Percentiles rank a stretch among this genome's conserved stretches.
These are phyloP conservation scores for Cytospora leucostoma DNA, from an alignment of 2,329 filamentous ascomycete genomes.

Conservation along the genomic window DNA sequence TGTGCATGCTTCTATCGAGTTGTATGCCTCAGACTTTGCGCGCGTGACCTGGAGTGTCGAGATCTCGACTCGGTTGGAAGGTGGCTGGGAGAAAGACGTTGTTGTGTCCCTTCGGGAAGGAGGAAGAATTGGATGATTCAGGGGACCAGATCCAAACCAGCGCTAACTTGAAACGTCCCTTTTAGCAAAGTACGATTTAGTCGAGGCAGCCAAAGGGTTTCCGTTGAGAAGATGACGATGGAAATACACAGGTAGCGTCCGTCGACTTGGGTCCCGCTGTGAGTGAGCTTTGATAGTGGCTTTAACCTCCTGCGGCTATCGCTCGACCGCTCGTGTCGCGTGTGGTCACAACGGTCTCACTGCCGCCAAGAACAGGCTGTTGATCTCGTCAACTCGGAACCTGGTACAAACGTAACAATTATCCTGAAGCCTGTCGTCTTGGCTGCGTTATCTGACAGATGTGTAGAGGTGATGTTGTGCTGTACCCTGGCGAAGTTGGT, in stretches of 20 bases:
- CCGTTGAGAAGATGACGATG: neutral
- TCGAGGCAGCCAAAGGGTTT: neutral
- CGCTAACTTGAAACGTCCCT: neutral
- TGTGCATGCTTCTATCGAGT: neutral
- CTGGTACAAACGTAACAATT: neutral
- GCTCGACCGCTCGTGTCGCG: neutral
- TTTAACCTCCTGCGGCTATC: neutral
- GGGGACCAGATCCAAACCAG: neutral
- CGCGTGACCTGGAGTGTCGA: constrained; percentile 7
- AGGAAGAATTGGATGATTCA: neutral
- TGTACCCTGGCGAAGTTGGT: neutral
- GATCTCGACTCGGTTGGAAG: constrained; percentile 14
- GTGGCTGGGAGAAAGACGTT: constrained; percentile 1
- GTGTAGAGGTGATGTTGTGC: neutral
- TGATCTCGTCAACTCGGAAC: neutral
- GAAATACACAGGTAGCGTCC: too few species aligned
- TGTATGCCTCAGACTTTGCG: constrained; percentile 15
- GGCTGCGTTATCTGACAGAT: neutral
- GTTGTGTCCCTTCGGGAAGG: neutral
- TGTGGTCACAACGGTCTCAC: neutral
- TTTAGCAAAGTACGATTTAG: neutral
- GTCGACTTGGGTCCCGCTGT: too few species aligned
- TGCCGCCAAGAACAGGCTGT: neutral
- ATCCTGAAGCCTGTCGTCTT: neutral
- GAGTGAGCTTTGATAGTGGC: neutral